phyloP scores from a whole-genome alignment of 768 basidiomycete species.

The Leccinellum luteum region DNA sequence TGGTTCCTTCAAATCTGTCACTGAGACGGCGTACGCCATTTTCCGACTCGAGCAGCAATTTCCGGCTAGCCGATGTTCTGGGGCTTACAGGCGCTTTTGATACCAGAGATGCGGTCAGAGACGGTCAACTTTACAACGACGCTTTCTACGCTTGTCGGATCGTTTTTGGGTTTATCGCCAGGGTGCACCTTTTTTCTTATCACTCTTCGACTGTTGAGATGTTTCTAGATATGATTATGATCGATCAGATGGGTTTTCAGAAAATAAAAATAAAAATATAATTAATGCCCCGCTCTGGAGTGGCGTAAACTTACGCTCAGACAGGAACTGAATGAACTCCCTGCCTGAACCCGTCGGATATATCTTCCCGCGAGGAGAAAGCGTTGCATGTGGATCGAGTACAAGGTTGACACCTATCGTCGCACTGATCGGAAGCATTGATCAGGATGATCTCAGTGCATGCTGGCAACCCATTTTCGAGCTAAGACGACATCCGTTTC shows the following conservation, averaged over 20 bases:
- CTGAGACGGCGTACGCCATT: conserved; percentile 11
- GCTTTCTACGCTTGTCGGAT: conserved; percentile 31
- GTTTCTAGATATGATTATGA: neutral
- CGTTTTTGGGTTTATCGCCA: conserved; percentile 20
- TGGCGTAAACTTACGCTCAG: no score
- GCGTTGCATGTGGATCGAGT: neutral
- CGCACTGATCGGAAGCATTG: no score
- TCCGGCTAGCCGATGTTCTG: conserved; percentile 16
- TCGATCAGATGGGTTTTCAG: no score
- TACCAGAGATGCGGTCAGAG: conserved; percentile 5
- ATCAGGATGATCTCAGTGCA: no score
- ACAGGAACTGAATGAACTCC: no score
- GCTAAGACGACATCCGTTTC: neutral
- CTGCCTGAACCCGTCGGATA: neutral
- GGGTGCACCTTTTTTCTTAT: neutral
- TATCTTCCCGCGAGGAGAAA: neutral
- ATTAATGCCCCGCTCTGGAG: no score
- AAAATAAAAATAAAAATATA: no score
- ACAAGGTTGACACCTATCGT: neutral
- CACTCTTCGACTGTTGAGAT: neutral
- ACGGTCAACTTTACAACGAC: conserved; percentile 30
- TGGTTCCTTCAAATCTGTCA: neutral
- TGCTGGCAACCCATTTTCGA: no score
- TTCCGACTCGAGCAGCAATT: conserved; percentile 4
- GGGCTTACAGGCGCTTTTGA: conserved; percentile 9